A percentile compares a stretch with the other conserved stretches of the same genome.
Evolutionary conservation across 495 filamentous ascomycete species (phyloP).

Genomic region (Thermochaetoides thermophila): DNA sequence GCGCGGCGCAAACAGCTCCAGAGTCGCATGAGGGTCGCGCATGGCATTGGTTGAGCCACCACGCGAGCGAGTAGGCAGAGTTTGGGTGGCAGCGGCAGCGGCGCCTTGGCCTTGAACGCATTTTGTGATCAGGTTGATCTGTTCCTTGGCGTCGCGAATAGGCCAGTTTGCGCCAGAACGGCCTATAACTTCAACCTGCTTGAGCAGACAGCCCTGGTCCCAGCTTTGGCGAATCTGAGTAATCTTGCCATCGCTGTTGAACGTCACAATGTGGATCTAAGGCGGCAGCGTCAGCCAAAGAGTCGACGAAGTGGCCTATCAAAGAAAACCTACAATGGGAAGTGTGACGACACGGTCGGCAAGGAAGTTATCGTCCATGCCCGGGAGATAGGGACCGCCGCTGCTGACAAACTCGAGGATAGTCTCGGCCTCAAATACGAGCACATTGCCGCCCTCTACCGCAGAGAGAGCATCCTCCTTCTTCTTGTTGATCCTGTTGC

Average conservation of each 20-base stretch:
- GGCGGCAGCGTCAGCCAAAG: constrained; percentile 17
- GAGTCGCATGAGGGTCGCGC: constrained; percentile 60
- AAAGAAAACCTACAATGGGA: constrained; percentile 50
- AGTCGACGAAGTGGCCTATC: neutral
- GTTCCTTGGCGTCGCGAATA: constrained; percentile 77
- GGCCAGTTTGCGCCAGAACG: constrained; percentile 81
- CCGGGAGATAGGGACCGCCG: constrained; percentile 79
- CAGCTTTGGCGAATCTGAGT: constrained; percentile 74
- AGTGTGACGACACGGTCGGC: constrained; percentile 68
- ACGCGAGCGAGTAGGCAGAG: constrained; percentile 23
- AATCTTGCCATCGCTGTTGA: constrained; percentile 63
- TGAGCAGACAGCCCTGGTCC: constrained; percentile 89
- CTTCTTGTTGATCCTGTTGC: constrained; percentile 60
- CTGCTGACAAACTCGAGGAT: constrained; percentile 64
- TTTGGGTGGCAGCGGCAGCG: constrained; percentile 6
- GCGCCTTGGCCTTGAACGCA: constrained; percentile 28
- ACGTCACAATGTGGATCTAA: constrained; percentile 82
- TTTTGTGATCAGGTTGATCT: constrained; percentile 53
- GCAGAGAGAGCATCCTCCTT: constrained; percentile 55
- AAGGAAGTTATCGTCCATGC: constrained; percentile 87
- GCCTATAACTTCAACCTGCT: constrained; percentile 87
- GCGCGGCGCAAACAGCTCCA: constrained; percentile 53
- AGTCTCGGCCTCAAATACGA: constrained; percentile 69
- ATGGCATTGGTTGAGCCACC: constrained; percentile 34
- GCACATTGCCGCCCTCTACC: constrained; percentile 51